Percentiles rank a stretch among this genome's conserved stretches.
Conservation (phyloP, 768 basidiomycete genomes). For the Cystoderma amianthinum region DNA sequence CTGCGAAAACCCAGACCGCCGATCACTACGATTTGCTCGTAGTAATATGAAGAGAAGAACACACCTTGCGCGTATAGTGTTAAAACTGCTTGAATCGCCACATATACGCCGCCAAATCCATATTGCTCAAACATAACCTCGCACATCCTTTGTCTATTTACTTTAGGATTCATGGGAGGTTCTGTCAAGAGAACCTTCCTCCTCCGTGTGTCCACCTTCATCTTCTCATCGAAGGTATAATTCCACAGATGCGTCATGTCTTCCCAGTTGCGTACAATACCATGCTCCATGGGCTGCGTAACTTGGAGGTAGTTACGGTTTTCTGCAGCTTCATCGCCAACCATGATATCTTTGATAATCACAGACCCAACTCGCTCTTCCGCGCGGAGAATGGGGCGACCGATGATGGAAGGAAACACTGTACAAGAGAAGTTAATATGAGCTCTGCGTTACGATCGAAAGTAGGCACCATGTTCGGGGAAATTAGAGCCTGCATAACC, state of each 20-base stretch:
- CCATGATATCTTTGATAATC: slow-evolving; percentile 94
- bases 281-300: slow-evolving; percentile 98
- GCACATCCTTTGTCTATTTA: slow-evolving; percentile 87
- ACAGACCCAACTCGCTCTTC: slow-evolving; percentile 89
- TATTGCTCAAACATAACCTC: slow-evolving; percentile 99
- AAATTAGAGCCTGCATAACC: slow-evolving; percentile 93
- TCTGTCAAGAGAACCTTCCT: slow-evolving; percentile 92
- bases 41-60: slow-evolving; percentile 14
- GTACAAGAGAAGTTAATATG: background rate
- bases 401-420: slow-evolving; percentile 97
- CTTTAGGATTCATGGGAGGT: slow-evolving; percentile 98
- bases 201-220: slow-evolving; percentile 80
- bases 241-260: slow-evolving; percentile 99
- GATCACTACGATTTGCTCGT: background rate
- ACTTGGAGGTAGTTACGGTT: slow-evolving; percentile 95
- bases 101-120: slow-evolving; percentile 91
- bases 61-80: slow-evolving; percentile 97
- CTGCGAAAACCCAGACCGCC: slow-evolving; percentile 40
- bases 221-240: slow-evolving; percentile 96
- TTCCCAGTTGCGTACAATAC: slow-evolving; percentile 98
- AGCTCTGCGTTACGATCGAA: slow-evolving; percentile 1
- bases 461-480: slow-evolving; percentile 76
- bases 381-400: slow-evolving; percentile 93
- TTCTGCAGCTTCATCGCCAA: slow-evolving; percentile 94
- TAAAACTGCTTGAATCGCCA: slow-evolving; percentile 97